phyloP scores from a whole-genome alignment of 345 rosid species.

The Erucastrum elatum region DNA sequence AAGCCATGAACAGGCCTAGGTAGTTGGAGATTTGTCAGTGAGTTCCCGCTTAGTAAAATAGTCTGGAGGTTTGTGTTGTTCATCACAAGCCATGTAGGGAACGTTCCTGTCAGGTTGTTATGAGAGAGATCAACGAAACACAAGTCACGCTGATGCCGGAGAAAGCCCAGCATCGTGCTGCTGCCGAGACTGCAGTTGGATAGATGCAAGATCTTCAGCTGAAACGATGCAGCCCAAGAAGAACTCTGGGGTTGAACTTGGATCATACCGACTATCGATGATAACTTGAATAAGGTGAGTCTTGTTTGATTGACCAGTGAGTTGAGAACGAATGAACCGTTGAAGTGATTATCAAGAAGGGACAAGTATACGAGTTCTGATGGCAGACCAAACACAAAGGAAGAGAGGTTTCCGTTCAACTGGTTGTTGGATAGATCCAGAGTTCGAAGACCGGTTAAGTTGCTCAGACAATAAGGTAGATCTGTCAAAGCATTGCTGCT shows the following conservation, averaged over 20 bases:
- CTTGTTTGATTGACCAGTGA: slow-evolving; percentile 32
- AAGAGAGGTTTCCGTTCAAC: slow-evolving; percentile 26
- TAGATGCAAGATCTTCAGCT: slow-evolving; percentile 19
- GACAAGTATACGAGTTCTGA: slow-evolving; percentile 28
- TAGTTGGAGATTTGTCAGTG: slow-evolving; percentile 22
- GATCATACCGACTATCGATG: slow-evolving; percentile 14
- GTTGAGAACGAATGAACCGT: slow-evolving; percentile 26
- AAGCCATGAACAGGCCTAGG: slow-evolving; percentile 16
- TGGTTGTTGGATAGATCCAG: slow-evolving; percentile 35
- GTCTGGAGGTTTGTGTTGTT: slow-evolving; percentile 24
- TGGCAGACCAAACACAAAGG: slow-evolving; percentile 18
- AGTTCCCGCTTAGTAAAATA: slow-evolving; percentile 11
- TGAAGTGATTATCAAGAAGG: slow-evolving; percentile 27
- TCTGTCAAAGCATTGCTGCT: slow-evolving; percentile 21
- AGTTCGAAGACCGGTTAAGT: slow-evolving; percentile 24
- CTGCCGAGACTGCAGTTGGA: slow-evolving; percentile 15
- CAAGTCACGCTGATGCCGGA: slow-evolving; percentile 26
- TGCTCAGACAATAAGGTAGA: slow-evolving; percentile 23
- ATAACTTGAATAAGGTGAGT: slow-evolving; percentile 24
- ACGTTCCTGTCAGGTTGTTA: slow-evolving; percentile 22
- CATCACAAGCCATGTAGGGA: slow-evolving; percentile 33
- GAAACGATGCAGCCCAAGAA: slow-evolving; percentile 32
- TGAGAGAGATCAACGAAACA: slow-evolving; percentile 25
- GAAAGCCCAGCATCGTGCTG: slow-evolving; percentile 7
- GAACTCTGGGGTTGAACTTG: slow-evolving; percentile 16